A percentile compares a stretch with the other conserved stretches of the same genome.
Conservation (phyloP, 192 early-diverging fungal species). For the Funneliformis geosporum region DNA sequence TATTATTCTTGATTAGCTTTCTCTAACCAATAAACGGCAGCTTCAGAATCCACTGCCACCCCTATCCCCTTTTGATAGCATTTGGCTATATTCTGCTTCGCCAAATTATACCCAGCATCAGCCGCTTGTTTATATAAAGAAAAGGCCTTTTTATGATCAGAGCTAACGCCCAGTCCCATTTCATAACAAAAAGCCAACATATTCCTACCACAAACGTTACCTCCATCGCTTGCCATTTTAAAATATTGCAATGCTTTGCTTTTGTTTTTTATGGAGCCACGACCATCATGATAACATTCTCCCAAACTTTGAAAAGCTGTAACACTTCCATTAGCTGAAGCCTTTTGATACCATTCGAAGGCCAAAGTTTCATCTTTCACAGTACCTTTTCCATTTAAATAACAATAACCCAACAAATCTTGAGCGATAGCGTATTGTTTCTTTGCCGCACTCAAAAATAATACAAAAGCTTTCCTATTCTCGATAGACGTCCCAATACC, state of each 20-base stretch:
- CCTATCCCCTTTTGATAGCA: slow-evolving; percentile 67
- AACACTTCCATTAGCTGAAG: not conserved
- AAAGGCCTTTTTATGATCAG: slow-evolving; percentile 49
- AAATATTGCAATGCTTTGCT: slow-evolving; percentile 60
- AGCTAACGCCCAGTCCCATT: slow-evolving; percentile 51
- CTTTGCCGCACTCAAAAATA: not conserved
- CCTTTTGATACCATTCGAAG: slow-evolving; percentile 18
- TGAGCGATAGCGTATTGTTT: slow-evolving; percentile 3
- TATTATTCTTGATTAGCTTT: not conserved
- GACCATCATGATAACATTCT: slow-evolving; percentile 52
- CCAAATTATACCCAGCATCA: slow-evolving; percentile 61
- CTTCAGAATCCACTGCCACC: not conserved
- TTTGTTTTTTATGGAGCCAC: slow-evolving; percentile 31
- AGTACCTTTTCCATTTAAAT: not conserved
- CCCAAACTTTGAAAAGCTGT: slow-evolving; percentile 48
- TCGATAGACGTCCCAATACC: not conserved
- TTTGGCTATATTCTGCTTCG: slow-evolving; percentile 54
- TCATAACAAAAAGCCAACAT: slow-evolving; percentile 59
- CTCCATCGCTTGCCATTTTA: slow-evolving; percentile 54
- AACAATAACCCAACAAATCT: slow-evolving; percentile 16
- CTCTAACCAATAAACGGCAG: slow-evolving; percentile 64
- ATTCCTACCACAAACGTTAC: slow-evolving; percentile 60
- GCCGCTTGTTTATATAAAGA: slow-evolving; percentile 67
- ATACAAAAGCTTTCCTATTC: not conserved
- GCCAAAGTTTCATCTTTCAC: not conserved